Evolutionary conservation across 1,284 basidiomycete genomes (phyloP).

Genomic region (Cutaneotrichosporon cutaneum): DNA sequence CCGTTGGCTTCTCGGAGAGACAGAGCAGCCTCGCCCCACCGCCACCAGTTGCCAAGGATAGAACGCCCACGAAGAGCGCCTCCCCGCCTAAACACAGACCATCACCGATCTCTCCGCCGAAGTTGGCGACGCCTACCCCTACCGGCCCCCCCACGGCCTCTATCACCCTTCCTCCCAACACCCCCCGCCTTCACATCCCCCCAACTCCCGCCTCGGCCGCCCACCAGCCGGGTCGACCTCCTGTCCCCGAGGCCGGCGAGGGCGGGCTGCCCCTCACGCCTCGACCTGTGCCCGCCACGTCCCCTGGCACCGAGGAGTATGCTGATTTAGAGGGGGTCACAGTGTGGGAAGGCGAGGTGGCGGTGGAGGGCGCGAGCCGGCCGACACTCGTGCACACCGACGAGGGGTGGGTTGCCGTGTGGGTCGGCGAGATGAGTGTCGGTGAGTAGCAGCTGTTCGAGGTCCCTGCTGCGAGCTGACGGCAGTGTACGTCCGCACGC

Average conservation of each 20-base stretch:
- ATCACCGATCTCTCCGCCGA: not conserved
- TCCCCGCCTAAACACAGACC: not conserved
- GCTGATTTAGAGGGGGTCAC: constrained; percentile 71
- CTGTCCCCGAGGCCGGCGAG: not conserved
- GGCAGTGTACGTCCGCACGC: constrained; percentile 63
- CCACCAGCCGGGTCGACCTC: not conserved
- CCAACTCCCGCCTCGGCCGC: not conserved
- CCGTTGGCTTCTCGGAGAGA: constrained; percentile 7
- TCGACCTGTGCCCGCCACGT: constrained; percentile 55
- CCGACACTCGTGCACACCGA: constrained; percentile 59
- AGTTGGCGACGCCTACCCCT: not conserved
- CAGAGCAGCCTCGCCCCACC: not conserved
- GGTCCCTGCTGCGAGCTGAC: not conserved
- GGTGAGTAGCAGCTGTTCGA: constrained; percentile 59
- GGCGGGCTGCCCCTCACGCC: constrained; percentile 36
- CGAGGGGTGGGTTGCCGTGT: constrained; percentile 69
- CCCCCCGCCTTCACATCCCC: not conserved
- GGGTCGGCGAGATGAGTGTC: constrained; percentile 68
- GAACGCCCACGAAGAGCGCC: constrained; percentile 13
- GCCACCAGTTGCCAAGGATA: not conserved
- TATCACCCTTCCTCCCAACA: not conserved
- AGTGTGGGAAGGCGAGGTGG: constrained; percentile 56
- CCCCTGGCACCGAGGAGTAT: constrained; percentile 68
- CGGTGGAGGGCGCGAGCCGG: constrained; percentile 48
- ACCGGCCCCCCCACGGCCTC: not conserved